Base-by-base conservation (phyloP, 139 green algal genomes). In the Klebsormidium nitens region DNA sequence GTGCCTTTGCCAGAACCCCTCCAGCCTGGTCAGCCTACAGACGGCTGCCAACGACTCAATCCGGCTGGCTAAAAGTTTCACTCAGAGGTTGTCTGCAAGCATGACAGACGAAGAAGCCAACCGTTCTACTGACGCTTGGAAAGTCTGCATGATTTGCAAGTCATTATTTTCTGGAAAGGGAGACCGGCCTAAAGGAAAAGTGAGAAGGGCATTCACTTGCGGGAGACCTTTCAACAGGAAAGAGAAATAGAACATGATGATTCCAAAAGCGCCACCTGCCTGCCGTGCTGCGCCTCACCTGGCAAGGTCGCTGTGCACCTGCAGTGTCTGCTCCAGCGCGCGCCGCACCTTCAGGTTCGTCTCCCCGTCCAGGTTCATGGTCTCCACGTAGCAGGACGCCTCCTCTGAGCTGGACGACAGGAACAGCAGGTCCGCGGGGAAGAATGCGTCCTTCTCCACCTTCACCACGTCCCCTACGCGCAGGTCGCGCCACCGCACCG, bases 361-460 rank as follows among this genome's bases (percentile, higher is more conserved):
- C 71, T 97, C 92, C n/a, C 89, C 91, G 66, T 97, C 91, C 70
- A 97, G 84, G 75, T 97, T 95, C 81, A 92, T 95, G n/a, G 91
- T 96, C 71, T 96, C 88, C 26, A 95, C 82, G 48, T 92, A 93
- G 61, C 83, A 89, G 1, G 90, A 59, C 50, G 84, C 79, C 5
- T 88, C 86, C 0, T 76, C 39, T 46, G 87, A 80, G 4, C 71
- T 74, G 3, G 81, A 86, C 17, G 82, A 80, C 37, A 96, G 73
- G 59, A 95, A 69, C 37, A 96, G 58, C 6, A 95, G 55, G 79
- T 96, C 91, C 2, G 88, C 87, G 6, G 91, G 91, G 48, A 96
- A 85, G 39, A 88, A 85, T 36, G 49, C 37, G 17, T 76, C 60
- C 6, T 57, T 68, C 2, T 84, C 81, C 0, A 81, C 73, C 37